Percentiles rank a stretch among this genome's conserved stretches.
phyloP scores from a whole-genome alignment of 2,329 filamentous ascomycete genomes.

The Alternaria atra region DNA sequence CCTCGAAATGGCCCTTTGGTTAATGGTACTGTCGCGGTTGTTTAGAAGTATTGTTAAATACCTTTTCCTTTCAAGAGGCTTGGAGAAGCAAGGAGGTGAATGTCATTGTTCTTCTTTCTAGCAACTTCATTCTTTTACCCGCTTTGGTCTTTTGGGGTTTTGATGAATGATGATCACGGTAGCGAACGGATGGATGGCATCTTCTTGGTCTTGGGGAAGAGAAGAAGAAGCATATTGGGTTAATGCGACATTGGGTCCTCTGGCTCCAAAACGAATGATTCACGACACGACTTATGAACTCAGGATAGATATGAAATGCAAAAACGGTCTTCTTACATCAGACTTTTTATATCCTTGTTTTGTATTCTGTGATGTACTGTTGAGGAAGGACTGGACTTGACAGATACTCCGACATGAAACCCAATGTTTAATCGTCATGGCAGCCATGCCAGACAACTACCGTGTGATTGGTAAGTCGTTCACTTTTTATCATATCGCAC shows the following conservation, averaged over 20 bases:
- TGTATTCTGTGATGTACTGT: background rate
- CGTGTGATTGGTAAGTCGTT: background rate
- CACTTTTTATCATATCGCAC: background rate
- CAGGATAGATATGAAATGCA: constrained; percentile 16
- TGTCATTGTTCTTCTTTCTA: constrained; percentile 6
- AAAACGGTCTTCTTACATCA: background rate
- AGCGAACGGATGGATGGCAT: background rate
- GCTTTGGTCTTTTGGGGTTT: background rate
- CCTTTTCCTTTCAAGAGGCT: constrained; percentile 5
- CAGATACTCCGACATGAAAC: background rate
- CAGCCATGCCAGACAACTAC: background rate
- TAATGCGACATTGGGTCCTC: constrained; percentile 13
- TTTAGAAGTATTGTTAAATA: constrained; percentile 8
- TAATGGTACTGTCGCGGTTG: background rate
- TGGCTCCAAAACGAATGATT: constrained; percentile 17
- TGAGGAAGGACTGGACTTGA: background rate
- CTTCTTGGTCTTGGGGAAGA: background rate
- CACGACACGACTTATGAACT: constrained; percentile 15
- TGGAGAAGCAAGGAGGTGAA: background rate
- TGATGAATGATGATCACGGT: background rate
- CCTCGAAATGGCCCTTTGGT: background rate
- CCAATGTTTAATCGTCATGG: background rate
- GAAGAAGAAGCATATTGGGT: background rate
- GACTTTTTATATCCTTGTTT: background rate
- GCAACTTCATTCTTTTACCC: background rate